Conservation (phyloP, 2,329 filamentous ascomycete genomes). For the Mycogone perniciosa region DNA sequence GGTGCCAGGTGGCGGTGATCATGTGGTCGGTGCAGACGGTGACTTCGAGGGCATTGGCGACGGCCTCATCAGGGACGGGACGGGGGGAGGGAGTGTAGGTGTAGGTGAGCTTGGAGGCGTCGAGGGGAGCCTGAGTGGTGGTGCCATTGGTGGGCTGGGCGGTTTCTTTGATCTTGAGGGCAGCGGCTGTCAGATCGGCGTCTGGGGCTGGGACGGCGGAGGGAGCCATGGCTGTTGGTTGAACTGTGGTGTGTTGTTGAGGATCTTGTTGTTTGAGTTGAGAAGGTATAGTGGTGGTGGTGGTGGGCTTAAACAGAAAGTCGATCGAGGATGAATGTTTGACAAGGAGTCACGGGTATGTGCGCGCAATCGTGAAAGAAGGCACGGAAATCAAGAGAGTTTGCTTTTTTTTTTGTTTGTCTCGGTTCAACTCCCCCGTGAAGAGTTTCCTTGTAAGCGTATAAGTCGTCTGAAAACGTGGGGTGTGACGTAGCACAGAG, state of each 20-base stretch:
- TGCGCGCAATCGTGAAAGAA: too few species aligned
- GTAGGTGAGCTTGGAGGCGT: constrained; percentile 56
- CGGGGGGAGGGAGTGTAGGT: constrained; percentile 45
- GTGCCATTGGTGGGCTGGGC: constrained; percentile 27
- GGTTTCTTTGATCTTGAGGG: constrained; percentile 44
- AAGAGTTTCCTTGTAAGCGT: too few species aligned
- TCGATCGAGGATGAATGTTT: not conserved
- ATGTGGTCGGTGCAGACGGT: constrained; percentile 79
- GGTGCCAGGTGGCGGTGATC: constrained; percentile 67
- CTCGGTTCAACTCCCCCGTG: too few species aligned
- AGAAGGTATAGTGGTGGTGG: not conserved
- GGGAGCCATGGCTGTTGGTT: constrained; percentile 38
- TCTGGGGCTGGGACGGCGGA: constrained; percentile 42
- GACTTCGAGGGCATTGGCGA: constrained; percentile 41
- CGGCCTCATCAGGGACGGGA: constrained; percentile 44
- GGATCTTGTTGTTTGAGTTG: not conserved
- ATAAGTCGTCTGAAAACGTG: too few species aligned
- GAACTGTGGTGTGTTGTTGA: not conserved
- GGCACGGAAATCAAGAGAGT: too few species aligned
- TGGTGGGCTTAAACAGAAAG: too few species aligned
- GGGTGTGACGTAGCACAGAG: too few species aligned
- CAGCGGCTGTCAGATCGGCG: constrained; percentile 45
- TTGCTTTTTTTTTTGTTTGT: too few species aligned
- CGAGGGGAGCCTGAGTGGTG: constrained; percentile 51
- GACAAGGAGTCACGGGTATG: too few species aligned